Conservation (phyloP, 805 yeast genomes). For the Wickerhamiella vanderwaltii region DNA sequence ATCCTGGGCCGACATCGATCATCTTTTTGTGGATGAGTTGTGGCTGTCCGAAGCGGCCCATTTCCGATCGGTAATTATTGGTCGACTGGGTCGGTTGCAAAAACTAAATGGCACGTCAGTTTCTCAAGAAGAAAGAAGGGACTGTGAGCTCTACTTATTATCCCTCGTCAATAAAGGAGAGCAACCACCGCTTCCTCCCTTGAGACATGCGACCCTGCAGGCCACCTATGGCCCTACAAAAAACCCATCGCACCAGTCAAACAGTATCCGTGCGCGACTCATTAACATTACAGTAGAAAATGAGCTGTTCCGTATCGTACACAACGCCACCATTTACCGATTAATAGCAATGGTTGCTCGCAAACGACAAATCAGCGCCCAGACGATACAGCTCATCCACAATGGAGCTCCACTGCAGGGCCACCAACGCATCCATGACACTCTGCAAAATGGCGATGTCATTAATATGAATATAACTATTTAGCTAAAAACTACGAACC, state of each 20-base stretch:
- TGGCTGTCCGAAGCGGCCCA: slow-evolving; percentile 31
- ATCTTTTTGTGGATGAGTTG: slow-evolving; percentile 29
- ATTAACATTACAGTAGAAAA: slow-evolving; percentile 16
- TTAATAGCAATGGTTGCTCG: slow-evolving; percentile 27
- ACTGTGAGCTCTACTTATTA: slow-evolving; percentile 59
- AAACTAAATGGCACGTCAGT: slow-evolving; percentile 50
- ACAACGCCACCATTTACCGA: slow-evolving; percentile 28
- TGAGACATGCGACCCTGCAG: slow-evolving; percentile 14
- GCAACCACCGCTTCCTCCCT: slow-evolving; percentile 13
- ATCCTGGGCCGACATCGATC: slow-evolving; percentile 41
- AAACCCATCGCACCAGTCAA: not conserved
- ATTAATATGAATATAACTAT: not conserved
- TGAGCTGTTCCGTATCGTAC: slow-evolving; percentile 19
- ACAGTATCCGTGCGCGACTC: slow-evolving; percentile 16
- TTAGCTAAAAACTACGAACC: slow-evolving; percentile 3
- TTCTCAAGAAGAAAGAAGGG: slow-evolving; percentile 36
- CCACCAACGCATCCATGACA: not conserved
- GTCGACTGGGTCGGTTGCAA: slow-evolving; percentile 32
- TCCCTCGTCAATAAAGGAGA: slow-evolving; percentile 33
- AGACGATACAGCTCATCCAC: not conserved
- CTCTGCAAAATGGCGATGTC: not conserved
- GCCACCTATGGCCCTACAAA: slow-evolving; percentile 25
- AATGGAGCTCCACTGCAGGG: not conserved
- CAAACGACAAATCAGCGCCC: not conserved
- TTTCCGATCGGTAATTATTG: slow-evolving; percentile 31